Percentiles rank a stretch among this genome's conserved stretches.
These are phyloP conservation scores for Cercospora sojina DNA, from an alignment of 2,329 filamentous ascomycete genomes.

Conservation along the genomic window DNA sequence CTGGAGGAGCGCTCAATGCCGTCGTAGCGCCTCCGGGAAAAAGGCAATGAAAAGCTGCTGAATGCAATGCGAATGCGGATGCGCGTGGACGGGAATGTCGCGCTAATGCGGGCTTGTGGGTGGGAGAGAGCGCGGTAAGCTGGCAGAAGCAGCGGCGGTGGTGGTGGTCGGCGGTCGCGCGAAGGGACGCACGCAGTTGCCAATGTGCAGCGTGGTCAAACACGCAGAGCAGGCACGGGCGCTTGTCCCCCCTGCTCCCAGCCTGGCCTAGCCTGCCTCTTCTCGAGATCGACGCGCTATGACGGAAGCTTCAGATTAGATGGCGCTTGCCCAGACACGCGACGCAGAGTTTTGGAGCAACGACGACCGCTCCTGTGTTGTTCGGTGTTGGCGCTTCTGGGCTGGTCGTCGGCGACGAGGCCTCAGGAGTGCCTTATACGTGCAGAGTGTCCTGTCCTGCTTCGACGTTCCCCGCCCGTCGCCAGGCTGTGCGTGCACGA, in stretches of 20 bases:
- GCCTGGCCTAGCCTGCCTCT: too few species aligned
- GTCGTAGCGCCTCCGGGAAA: background rate
- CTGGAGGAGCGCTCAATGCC: constrained; percentile 7
- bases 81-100: constrained; percentile 1
- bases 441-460: background rate
- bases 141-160: background rate
- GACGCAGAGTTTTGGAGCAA: background rate
- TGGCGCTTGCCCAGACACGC: constrained; percentile 2
- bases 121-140: background rate
- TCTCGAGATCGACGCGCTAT: background rate
- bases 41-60: background rate
- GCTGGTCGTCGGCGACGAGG: background rate
- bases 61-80: background rate
- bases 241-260: background rate
- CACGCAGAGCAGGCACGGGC: background rate
- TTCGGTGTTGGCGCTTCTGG: background rate
- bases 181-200: background rate
- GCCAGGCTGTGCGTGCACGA: background rate
- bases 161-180: background rate
- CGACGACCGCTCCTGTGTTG: background rate
- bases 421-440: background rate
- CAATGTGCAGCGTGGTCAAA: background rate
- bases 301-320: background rate
- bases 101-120: background rate
- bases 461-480: background rate